Evolutionary conservation across 257 asterid genomes (phyloP), one percentile per base, ranked within the genome.

Genomic region (Solanum peruvianum): DNA sequence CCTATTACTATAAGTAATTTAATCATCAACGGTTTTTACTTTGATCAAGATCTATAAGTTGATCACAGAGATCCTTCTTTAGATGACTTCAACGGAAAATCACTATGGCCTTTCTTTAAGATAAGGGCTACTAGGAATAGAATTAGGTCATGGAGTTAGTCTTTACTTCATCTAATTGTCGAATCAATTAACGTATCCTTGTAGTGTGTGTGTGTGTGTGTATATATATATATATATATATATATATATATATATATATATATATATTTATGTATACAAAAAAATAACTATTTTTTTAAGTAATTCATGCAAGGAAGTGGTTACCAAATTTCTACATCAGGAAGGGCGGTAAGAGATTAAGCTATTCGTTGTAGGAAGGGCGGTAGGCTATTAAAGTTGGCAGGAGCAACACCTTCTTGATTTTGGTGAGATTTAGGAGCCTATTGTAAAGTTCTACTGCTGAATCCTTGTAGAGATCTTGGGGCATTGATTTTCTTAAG

Each of bases 311-410:
- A 92, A 98, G 97, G 94, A 83, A 94, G 90, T 90, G 96, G 94
- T 52, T 90, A 80, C 90, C 96, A 94, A 88, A 94, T 94, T 90
- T 87, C 95, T 15, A 97, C 93, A 90, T 75, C 97, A 14, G 96
- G 97, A 87, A 93, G 98, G 91, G 97, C 93, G 86, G 35, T 33
- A 33, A 33, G 4, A 33, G 4, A 33, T 33, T 33, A 33, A 33
- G 1, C 35, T 3, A 3, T 33, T 33, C 35, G 4, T 33, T 33
- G 35, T 33, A 33, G 35, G 35, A 33, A 3, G 35, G 35, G 35
- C 35, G 35, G 88, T 95, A 86, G 91, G 98, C 91, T 97, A 94
- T 90, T 90, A 98, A 87, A 98, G 98, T 86, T 96, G 98, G 99
- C 97, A 92, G 93, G 89, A 33, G 35, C 5, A 3, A 33, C 1